These are phyloP conservation scores for Wickerhamiella slavikovae DNA, from an alignment of 805 yeast species.

Conservation along the genomic window DNA sequence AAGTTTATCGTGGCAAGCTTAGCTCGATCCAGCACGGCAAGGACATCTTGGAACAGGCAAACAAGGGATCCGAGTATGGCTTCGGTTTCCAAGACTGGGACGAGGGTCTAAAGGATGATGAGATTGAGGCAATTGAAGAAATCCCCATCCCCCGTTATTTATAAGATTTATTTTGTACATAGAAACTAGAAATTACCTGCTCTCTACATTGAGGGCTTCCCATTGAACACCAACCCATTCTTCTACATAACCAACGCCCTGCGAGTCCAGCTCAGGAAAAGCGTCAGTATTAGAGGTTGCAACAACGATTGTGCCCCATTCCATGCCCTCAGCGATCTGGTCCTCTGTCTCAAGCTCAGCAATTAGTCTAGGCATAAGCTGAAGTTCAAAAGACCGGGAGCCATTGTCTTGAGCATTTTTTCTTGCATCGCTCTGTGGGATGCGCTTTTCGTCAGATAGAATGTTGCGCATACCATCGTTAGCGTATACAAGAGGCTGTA, in stretches of 20 bases:
- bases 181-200: slow-evolving; percentile 1
- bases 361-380: slow-evolving; percentile 85
- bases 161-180: slow-evolving; percentile 20
- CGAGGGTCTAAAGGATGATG: slow-evolving; percentile 54
- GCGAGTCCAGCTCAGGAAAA: slow-evolving; percentile 32
- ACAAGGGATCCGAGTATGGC: slow-evolving; percentile 85
- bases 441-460: slow-evolving; percentile 19
- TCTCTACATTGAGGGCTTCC: slow-evolving; percentile 26
- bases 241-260: slow-evolving; percentile 58
- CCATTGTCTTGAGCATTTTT: too few relatives aligned
- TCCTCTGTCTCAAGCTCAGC: slow-evolving; percentile 45
- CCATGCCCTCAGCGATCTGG: slow-evolving; percentile 58
- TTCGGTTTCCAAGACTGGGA: slow-evolving; percentile 46
- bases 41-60: slow-evolving; percentile 56
- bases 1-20: slow-evolving; percentile 36
- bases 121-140: slow-evolving; percentile 53
- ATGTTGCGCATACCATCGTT: slow-evolving; percentile 34
- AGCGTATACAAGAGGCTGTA: slow-evolving; percentile 56
- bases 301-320: slow-evolving; percentile 88
- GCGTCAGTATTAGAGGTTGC: slow-evolving; percentile 54
- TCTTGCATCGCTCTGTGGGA: slow-evolving; percentile 38
- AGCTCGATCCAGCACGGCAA: slow-evolving; percentile 63
- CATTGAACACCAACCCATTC: slow-evolving; percentile 78
- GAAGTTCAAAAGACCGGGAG: slow-evolving; percentile 65
- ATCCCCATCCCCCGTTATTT: slow-evolving; percentile 31